These are phyloP conservation scores for Lodderomyces orthopsilosis DNA, from an alignment of 1,139 yeast genomes.

Conservation along the genomic window DNA sequence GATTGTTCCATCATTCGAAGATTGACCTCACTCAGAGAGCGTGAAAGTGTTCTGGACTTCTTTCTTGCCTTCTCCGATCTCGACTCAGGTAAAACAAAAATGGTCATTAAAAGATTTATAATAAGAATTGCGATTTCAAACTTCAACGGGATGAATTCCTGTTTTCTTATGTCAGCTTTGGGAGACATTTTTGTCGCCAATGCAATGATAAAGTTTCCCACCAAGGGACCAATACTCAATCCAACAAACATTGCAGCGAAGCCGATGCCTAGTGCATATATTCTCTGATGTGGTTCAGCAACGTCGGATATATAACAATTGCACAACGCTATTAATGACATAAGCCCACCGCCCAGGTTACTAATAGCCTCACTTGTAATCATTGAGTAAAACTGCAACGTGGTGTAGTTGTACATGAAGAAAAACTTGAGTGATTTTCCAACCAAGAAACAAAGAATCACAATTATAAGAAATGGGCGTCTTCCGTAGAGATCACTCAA, in stretches of 20 bases:
- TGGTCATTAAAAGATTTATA: conserved; percentile 27
- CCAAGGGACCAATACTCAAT: conserved; percentile 60
- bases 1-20: conserved; percentile 5
- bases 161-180: conserved; percentile 10
- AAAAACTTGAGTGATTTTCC: conserved; percentile 26
- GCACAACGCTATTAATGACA: conserved; percentile 49
- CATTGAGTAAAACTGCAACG: conserved; percentile 33
- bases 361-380: conserved; percentile 37
- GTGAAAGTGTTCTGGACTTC: conserved; percentile 45
- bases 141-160: conserved; percentile 30
- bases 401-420: conserved; percentile 29
- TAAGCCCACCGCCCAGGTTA: conserved; percentile 55
- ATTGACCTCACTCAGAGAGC: conserved; percentile 11
- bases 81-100: conserved; percentile 56
- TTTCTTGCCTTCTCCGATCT: conserved; percentile 44
- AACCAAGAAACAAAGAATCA: conserved; percentile 24
- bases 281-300: conserved; percentile 52
- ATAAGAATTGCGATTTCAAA: conserved; percentile 26
- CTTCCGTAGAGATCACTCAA: conserved; percentile 67
- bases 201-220: conserved; percentile 43
- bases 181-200: conserved; percentile 15
- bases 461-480: conserved; percentile 40
- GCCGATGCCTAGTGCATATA: conserved; percentile 53
- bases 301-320: conserved; percentile 67
- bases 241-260: conserved; percentile 62